Evolutionary conservation across 306 rosid species (phyloP), one percentile per base, ranked within the genome.

Genomic region (Fragaria vesca): DNA sequence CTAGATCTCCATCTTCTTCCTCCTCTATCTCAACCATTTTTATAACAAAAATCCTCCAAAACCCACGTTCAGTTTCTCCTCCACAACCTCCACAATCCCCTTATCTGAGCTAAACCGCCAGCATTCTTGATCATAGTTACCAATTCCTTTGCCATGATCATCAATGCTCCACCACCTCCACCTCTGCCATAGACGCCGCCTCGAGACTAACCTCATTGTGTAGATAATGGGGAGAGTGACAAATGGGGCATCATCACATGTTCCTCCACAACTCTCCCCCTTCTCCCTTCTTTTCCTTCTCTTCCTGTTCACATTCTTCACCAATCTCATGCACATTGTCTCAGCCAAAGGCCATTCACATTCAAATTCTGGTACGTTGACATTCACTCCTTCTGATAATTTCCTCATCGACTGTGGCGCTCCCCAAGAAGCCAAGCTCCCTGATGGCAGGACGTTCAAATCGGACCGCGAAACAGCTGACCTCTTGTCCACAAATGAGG

Each of bases 361-460:
- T 12, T 12, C 83, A 42, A 42, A 42, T 18, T 40, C 79, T 9
- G 73, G 54, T n/a, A 57, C 50, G 1, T 38, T 5, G 16, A 8
- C 81, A 17, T 87, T 87, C 82, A 32, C 86, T 2, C 92, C 97
- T 46, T 48, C 76, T 8, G 97, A 88, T 45, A 86, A 78, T 63
- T 94, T 84, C 46, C 91, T 94, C 76, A 87, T 94, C 20, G 86
- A 94, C 76, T 92, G 97, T 54, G 98, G 98, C 4, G 82, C 97
- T 2, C 5, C 86, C 2, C 55, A 76, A 13, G 78, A 72, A 30
- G 85, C 90, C 79, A 66, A 1, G 15, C 88, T 92, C 61, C 15
- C 28, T 8, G 94, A 94, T 69, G 93, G 92, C 55, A 81, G 97
- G 73, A 82, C 66, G 66, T 94, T 92, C 79, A 90, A 89, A 80